phyloP scores from a whole-genome alignment of 2,329 filamentous ascomycete genomes.

The Xylariomycetidae sp. region DNA sequence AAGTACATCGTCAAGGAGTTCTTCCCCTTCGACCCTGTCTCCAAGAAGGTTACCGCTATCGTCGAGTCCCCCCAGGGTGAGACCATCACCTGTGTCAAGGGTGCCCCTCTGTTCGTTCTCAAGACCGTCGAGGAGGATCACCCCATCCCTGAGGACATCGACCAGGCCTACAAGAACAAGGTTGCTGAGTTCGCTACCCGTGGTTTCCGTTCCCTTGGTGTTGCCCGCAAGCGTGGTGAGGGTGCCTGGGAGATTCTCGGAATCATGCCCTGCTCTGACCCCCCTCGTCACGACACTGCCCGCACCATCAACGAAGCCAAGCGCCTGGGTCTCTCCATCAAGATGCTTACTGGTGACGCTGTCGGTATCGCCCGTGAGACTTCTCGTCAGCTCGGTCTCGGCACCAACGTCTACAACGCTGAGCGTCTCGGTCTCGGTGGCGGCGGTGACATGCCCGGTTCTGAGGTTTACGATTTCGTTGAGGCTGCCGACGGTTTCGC shows the following conservation, averaged over 20 bases:
- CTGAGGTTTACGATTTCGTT: slow-evolving; percentile 91
- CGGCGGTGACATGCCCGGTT: slow-evolving; percentile 87
- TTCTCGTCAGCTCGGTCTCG: slow-evolving; percentile 83
- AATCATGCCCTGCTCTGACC: slow-evolving; percentile 92
- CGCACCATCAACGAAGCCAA: slow-evolving; percentile 89
- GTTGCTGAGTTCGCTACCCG: slow-evolving; percentile 86
- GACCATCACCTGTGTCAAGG: slow-evolving; percentile 84
- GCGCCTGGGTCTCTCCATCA: slow-evolving; percentile 80
- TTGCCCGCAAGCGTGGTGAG: slow-evolving; percentile 81
- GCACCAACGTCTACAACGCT: slow-evolving; percentile 90
- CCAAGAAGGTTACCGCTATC: slow-evolving; percentile 83
- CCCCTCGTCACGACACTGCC: slow-evolving; percentile 83
- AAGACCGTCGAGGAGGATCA: slow-evolving; percentile 84
- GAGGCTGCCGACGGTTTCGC: slow-evolving; percentile 93
- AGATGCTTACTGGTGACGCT: slow-evolving; percentile 94
- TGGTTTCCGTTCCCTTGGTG: slow-evolving; percentile 90
- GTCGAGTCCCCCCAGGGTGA: slow-evolving; percentile 80
- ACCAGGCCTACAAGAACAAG: slow-evolving; percentile 85
- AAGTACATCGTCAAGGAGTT: slow-evolving; percentile 84
- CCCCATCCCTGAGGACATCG: slow-evolving; percentile 67
- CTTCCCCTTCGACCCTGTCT: slow-evolving; percentile 85
- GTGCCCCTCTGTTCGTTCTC: slow-evolving; percentile 80
- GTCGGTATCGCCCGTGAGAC: slow-evolving; percentile 91
- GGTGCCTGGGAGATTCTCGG: slow-evolving; percentile 85
- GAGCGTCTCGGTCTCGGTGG: slow-evolving; percentile 87